Evolutionary conservation across 805 yeast genomes (phyloP).

Genomic region (Myxozyma kluyveri): DNA sequence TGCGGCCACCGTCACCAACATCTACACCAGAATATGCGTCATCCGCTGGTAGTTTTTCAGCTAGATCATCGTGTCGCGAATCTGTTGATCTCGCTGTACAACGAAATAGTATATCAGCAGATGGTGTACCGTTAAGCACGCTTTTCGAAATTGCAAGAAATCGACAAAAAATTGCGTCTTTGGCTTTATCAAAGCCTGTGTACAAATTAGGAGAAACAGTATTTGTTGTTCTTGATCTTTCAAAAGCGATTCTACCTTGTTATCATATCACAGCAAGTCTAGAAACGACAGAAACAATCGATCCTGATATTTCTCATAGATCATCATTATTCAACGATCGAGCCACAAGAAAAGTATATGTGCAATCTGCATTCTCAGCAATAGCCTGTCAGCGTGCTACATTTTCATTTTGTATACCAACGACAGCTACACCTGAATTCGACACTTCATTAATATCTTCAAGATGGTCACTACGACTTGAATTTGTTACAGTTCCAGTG

Average conservation of each 20-base stretch:
- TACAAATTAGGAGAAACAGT: constrained; percentile 41
- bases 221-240: constrained; percentile 41
- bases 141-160: constrained; percentile 44
- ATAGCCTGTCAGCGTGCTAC: constrained; percentile 30
- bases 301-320: constrained; percentile 33
- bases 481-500: constrained; percentile 34
- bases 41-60: neutral
- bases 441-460: constrained; percentile 35
- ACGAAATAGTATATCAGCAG: constrained; percentile 25
- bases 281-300: constrained; percentile 41
- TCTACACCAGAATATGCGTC: constrained; percentile 20
- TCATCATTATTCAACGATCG: constrained; percentile 29
- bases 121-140: constrained; percentile 21
- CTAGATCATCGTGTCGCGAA: constrained; percentile 24
- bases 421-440: constrained; percentile 40
- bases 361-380: constrained; percentile 32
- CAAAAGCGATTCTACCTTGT: constrained; percentile 36
- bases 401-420: constrained; percentile 37
- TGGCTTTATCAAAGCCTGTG: constrained; percentile 43
- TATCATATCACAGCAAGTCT: constrained; percentile 43
- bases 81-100: constrained; percentile 27
- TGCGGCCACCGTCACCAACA: constrained; percentile 24
- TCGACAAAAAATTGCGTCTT: constrained; percentile 43
- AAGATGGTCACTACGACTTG: constrained; percentile 37
- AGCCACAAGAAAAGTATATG: constrained; percentile 33